These are phyloP conservation scores for Fraxinus xanthoxyloides DNA, from an alignment of 305 asterid genomes.

Conservation along the genomic window DNA sequence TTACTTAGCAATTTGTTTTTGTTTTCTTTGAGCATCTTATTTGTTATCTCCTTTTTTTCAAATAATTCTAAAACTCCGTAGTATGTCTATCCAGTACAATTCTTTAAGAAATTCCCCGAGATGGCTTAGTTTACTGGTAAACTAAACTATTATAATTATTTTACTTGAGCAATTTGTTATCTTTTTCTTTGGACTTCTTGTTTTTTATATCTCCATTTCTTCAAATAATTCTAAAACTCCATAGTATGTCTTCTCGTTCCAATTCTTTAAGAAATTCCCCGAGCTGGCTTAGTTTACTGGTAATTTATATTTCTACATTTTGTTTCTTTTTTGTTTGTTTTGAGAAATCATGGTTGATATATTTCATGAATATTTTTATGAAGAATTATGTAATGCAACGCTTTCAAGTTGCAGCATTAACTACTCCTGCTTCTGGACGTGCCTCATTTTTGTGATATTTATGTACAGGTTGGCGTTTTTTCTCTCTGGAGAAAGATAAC, in stretches of 20 bases:
- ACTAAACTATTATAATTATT: neutral
- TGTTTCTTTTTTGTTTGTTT: neutral
- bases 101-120: neutral
- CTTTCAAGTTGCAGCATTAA: slow-evolving; percentile 14
- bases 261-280: neutral
- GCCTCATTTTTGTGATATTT: slow-evolving; percentile 20
- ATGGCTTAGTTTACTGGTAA: neutral
- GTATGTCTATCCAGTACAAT: neutral
- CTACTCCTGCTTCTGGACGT: slow-evolving; percentile 18
- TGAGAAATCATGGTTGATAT: neutral
- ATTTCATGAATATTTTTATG: neutral
- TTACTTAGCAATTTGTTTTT: neutral
- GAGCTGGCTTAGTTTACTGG: neutral
- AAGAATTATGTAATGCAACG: neutral
- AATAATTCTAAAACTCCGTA: neutral
- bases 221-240: neutral
- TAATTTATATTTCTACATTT: neutral
- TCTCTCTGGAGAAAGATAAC: slow-evolving; percentile 21
- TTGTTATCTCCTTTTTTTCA: neutral
- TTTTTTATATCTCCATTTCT: neutral
- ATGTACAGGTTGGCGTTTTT: slow-evolving; percentile 24
- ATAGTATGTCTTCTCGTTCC: neutral
- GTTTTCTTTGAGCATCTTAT: neutral
- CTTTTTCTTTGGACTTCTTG: neutral
- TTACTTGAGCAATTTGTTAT: neutral